Base-by-base conservation (phyloP, 495 filamentous ascomycete genomes). In the Xylaria grammica region DNA sequence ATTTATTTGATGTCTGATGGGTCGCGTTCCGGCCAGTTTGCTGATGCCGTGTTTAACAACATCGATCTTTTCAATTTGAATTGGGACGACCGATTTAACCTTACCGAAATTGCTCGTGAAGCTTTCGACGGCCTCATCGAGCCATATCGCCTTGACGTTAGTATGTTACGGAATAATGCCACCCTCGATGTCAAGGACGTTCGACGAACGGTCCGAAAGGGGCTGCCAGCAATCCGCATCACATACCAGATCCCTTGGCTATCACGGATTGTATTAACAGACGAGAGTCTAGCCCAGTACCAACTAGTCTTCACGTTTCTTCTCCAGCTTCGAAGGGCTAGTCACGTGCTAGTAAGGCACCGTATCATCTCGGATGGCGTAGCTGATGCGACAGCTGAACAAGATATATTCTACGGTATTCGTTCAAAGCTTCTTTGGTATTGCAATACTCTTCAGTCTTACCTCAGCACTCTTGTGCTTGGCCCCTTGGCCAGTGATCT, bases 351-450 rank as follows among this genome's bases (percentile, higher is more conserved):
- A 26, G 82, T 89, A 30, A 82, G 83, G 46, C 81, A 87, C 53
- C 83, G 84, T 17, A 65, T 82, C 2, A 52, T 77, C 19, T 73
- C 72, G 0, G 73, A 78, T 24, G 69, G 45, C 22, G 60, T 60
- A 62, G 32, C 63, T 45, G 62, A 62, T 62, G 56, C 49, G 19
- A 68, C 67, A 29, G 40, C 60, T 55, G 76, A 85, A 29, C 75
- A 79, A 34, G 76, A 76, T 3, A 70, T 76, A 0, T 88, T 86
- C 67, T 88, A 89, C 69, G 78, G 81, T 20, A 78, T 96, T 13
- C 86, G 90, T 44, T 84, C 89, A n/a, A 85, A 87, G 29, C 80
- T 97, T 13, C 76, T 96, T 15, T 94, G 91, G 89, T 92, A 96
- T 72, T 81, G 86, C 58, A 89, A 91, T 66, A 85, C 83, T 0